These are phyloP conservation scores for Thielaviopsis euricoi DNA, from an alignment of 2,329 filamentous ascomycete genomes.

Conservation along the genomic window DNA sequence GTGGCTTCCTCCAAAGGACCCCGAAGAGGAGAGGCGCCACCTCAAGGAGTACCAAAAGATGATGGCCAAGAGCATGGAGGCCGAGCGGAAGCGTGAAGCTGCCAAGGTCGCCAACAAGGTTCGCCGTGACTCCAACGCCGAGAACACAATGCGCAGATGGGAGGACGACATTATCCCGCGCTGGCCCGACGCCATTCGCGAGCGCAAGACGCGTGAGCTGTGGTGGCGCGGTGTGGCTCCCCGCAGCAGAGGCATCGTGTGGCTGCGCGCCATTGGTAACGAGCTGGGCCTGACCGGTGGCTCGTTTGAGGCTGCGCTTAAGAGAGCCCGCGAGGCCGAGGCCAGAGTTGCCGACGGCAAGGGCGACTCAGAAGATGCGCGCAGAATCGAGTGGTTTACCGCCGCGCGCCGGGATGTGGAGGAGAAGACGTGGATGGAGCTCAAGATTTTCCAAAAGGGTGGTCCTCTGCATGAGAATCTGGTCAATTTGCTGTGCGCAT, in stretches of 20 bases:
- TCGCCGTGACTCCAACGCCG: conserved; percentile 36
- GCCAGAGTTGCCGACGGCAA: conserved; percentile 34
- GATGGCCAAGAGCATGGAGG: conserved; percentile 49
- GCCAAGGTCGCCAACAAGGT: conserved; percentile 33
- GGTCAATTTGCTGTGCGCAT: conserved; percentile 59
- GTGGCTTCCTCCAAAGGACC: conserved; percentile 76
- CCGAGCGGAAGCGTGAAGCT: conserved; percentile 42
- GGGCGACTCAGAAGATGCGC: conserved; percentile 35
- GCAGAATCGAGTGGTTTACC: conserved; percentile 42
- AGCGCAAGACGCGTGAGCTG: conserved; percentile 54
- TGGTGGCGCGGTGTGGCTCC: conserved; percentile 72
- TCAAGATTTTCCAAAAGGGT: conserved; percentile 52
- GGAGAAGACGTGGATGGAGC: conserved; percentile 49
- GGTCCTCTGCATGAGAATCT: conserved; percentile 52
- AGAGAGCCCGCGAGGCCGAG: conserved; percentile 48
- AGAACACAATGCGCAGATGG: conserved; percentile 47
- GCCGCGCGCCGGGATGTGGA: conserved; percentile 48
- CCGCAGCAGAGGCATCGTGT: conserved; percentile 50
- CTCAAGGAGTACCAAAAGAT: conserved; percentile 72
- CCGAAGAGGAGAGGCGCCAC: conserved; percentile 79
- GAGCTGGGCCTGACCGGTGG: conserved; percentile 49
- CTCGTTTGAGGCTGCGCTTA: conserved; percentile 55
- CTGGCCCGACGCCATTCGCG: conserved; percentile 54
- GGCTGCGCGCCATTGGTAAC: conserved; percentile 57
- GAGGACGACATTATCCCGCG: conserved; percentile 61